These are phyloP conservation scores for Handroanthus guayacan DNA, from an alignment of 257 asterid genomes.

Conservation along the genomic window DNA sequence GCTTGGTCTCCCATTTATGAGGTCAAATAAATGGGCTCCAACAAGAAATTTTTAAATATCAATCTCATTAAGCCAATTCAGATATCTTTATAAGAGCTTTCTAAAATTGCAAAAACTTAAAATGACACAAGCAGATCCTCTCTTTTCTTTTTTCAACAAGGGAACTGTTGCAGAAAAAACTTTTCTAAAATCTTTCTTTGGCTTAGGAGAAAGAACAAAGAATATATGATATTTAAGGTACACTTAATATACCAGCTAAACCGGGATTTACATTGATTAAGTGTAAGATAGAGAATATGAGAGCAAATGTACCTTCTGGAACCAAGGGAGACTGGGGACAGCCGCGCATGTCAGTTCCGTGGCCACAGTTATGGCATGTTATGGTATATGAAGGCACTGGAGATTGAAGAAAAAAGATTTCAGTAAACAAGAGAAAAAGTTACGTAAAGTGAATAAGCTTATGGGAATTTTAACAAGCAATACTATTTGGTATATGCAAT, in stretches of 20 bases:
- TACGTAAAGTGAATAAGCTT: too few species aligned
- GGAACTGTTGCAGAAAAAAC: neutral
- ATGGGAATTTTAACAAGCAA: constrained; percentile 6
- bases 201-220: neutral
- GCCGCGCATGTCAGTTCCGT: constrained; percentile 93
- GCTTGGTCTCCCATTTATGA: too few species aligned
- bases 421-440: constrained; percentile 20
- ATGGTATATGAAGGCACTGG: constrained; percentile 92
- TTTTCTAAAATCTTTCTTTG: neutral
- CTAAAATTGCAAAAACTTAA: neutral
- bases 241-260: neutral
- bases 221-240: neutral
- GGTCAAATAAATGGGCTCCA: too few species aligned
- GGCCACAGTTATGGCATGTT: constrained; percentile 94
- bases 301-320: constrained; percentile 65
- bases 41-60: too few species aligned
- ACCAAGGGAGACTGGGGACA: constrained; percentile 92
- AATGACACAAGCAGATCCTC: too few species aligned
- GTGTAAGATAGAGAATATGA: neutral
- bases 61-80: too few species aligned
- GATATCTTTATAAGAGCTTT: neutral
- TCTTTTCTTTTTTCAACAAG: too few species aligned
- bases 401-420: constrained; percentile 30
- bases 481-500: constrained; percentile 2
- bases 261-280: neutral